Conservation (phyloP, 2,329 filamentous ascomycete species). For the Pyrenochaeta sp. region DNA sequence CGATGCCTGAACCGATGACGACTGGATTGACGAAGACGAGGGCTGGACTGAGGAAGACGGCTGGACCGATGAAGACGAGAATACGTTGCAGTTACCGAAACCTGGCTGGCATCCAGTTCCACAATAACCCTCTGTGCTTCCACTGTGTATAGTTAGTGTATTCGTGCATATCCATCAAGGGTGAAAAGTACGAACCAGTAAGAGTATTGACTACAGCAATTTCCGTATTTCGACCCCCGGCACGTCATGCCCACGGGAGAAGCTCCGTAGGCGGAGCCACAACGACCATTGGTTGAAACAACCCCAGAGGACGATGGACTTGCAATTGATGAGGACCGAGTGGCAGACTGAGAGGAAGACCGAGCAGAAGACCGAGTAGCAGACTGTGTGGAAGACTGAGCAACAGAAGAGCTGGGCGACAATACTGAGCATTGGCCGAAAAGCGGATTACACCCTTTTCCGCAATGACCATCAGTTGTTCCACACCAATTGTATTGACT, state of each 20-base stretch:
- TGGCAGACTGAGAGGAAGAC: no score
- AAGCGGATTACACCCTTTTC: no score
- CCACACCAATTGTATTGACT: no score
- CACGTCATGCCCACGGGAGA: background rate
- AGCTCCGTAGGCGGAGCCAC: background rate
- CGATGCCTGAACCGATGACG: no score
- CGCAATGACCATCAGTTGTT: no score
- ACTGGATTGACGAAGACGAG: background rate
- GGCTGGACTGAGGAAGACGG: background rate
- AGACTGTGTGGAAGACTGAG: no score
- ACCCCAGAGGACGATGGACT: no score
- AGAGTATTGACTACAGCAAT: conserved; percentile 1
- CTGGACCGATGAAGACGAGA: background rate
- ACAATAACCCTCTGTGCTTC: conserved; percentile 21
- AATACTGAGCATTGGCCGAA: no score
- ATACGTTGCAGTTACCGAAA: conserved; percentile 1
- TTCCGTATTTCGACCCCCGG: background rate
- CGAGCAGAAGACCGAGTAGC: no score
- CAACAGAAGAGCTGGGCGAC: no score
- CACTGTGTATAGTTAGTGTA: background rate
- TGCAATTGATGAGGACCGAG: no score
- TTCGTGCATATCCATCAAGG: background rate
- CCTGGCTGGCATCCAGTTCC: conserved; percentile 23
- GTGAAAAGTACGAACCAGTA: conserved; percentile 1
- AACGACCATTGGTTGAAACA: background rate